These are phyloP conservation scores for Starmerella kuoi DNA, from an alignment of 805 yeast genomes.

Conservation along the genomic window DNA sequence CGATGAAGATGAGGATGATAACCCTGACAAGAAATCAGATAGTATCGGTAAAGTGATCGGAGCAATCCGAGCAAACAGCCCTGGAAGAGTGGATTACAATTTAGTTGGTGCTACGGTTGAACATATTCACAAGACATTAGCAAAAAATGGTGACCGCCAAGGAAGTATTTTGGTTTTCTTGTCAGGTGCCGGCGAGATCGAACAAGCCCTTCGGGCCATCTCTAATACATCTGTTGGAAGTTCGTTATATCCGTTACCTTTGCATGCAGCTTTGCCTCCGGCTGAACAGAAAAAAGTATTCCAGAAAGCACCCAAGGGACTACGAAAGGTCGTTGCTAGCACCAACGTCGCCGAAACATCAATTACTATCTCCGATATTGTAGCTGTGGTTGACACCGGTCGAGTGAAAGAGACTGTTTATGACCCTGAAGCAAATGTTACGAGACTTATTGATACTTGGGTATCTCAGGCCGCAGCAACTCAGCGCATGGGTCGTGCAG, in stretches of 20 bases:
- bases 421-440: conserved; percentile 54
- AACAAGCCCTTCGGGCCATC: conserved; percentile 41
- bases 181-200: conserved; percentile 87
- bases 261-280: conserved; percentile 80
- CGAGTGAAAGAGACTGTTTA: conserved; percentile 66
- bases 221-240: conserved; percentile 25
- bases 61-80: conserved; percentile 25
- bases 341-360: conserved; percentile 97
- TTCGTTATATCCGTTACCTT: conserved; percentile 45
- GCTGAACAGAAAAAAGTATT: conserved; percentile 74
- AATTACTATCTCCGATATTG: conserved; percentile 89
- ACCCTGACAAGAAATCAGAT: not conserved
- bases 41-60: conserved; percentile 26
- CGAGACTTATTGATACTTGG: conserved; percentile 67
- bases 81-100: conserved; percentile 50
- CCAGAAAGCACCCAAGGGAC: conserved; percentile 38
- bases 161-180: conserved; percentile 79
- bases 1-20: conserved; percentile 14
- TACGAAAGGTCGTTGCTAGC: conserved; percentile 70
- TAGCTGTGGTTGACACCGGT: conserved; percentile 81
- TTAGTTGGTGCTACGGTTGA: conserved; percentile 47
- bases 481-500: conserved; percentile 97
- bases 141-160: conserved; percentile 28
- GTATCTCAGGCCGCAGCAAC: conserved; percentile 79
- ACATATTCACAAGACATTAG: conserved; percentile 41